A percentile compares a stretch with the other conserved stretches of the same genome.
These are phyloP conservation scores for Stylonectria norvegica DNA, from an alignment of 2,329 filamentous ascomycete species.

Conservation along the genomic window DNA sequence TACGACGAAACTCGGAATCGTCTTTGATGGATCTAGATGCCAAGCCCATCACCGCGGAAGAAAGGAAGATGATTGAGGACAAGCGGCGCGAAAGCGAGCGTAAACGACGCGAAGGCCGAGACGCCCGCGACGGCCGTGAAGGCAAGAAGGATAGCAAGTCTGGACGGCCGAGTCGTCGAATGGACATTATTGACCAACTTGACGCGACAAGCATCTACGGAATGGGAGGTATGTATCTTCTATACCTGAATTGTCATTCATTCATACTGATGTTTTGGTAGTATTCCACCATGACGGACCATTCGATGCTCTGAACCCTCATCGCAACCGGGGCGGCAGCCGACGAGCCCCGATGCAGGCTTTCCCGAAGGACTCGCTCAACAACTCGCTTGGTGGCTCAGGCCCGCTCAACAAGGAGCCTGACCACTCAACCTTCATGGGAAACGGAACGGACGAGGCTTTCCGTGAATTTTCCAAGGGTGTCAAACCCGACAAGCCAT, in stretches of 20 bases:
- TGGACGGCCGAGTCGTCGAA: constrained; percentile 46
- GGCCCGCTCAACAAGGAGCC: constrained; percentile 79
- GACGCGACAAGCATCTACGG: constrained; percentile 97
- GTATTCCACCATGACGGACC: constrained; percentile 98
- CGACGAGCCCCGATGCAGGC: constrained; percentile 91
- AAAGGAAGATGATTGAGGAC: constrained; percentile 37
- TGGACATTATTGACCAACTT: constrained; percentile 94
- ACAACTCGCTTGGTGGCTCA: constrained; percentile 85
- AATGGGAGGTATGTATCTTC: constrained; percentile 67
- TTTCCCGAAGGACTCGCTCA: constrained; percentile 87
- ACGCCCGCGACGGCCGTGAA: constrained; percentile 32
- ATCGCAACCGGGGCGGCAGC: constrained; percentile 82
- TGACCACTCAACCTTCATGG: constrained; percentile 86
- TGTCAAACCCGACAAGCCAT: constrained; percentile 27
- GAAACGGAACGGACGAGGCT: constrained; percentile 73
- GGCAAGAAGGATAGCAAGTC: constrained; percentile 36
- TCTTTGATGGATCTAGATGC: constrained; percentile 60
- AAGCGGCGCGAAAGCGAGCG: constrained; percentile 29
- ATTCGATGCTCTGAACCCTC: constrained; percentile 93
- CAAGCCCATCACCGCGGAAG: constrained; percentile 57
- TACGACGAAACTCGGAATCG: constrained; percentile 75
- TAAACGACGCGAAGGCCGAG: constrained; percentile 19
- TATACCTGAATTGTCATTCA: constrained; percentile 5
- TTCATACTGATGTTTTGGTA: constrained; percentile 34
- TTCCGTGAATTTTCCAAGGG: constrained; percentile 70